These are phyloP conservation scores for Syzygium oleosum DNA, from an alignment of 345 rosid species.

Conservation along the genomic window DNA sequence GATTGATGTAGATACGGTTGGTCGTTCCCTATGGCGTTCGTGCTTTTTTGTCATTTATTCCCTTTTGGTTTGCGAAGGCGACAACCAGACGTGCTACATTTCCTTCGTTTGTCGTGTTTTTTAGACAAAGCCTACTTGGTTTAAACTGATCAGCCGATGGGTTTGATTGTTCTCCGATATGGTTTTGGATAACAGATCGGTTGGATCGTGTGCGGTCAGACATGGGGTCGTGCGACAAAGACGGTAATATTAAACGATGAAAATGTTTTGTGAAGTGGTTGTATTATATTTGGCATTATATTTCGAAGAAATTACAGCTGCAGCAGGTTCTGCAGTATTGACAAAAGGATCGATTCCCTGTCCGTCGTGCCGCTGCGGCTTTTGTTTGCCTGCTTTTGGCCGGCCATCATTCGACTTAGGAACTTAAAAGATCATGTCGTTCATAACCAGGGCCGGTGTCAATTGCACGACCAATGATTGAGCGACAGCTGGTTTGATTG, in stretches of 20 bases:
- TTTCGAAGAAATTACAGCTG: neutral
- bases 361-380: neutral
- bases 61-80: neutral
- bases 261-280: neutral
- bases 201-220: too few species aligned
- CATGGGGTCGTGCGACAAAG: too few species aligned
- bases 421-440: neutral
- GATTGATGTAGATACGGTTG: neutral
- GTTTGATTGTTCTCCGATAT: neutral
- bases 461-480: neutral
- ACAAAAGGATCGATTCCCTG: neutral
- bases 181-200: neutral
- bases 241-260: too few species aligned
- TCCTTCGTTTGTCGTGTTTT: neutral
- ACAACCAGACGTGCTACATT: neutral
- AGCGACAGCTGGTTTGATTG: neutral
- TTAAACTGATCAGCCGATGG: neutral
- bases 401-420: neutral
- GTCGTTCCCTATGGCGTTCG: neutral
- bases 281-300: neutral
- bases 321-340: neutral
- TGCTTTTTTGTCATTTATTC: neutral
- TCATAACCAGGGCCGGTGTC: too few species aligned
- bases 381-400: neutral
- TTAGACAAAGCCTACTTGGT: neutral